phyloP scores from a whole-genome alignment of 2,329 filamentous ascomycete species.

The Aspergillus sp. region DNA sequence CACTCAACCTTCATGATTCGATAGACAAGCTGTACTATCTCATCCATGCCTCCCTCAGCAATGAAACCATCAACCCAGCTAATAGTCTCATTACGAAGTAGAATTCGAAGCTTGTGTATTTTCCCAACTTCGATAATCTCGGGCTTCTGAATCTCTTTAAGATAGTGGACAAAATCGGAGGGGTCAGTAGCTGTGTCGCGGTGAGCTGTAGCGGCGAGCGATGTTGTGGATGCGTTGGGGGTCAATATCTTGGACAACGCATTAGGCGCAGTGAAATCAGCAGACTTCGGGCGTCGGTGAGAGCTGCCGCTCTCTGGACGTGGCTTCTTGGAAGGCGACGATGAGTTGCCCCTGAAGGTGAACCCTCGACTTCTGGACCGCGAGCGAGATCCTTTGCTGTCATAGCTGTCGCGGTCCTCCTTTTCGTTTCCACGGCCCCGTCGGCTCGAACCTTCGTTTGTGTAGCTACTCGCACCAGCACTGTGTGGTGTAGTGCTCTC shows the following conservation, averaged over 20 bases:
- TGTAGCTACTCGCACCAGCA: constrained; percentile 37
- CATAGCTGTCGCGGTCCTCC: constrained; percentile 41
- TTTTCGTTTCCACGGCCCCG: constrained; percentile 45
- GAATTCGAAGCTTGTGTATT: constrained; percentile 83
- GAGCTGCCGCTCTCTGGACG: constrained; percentile 66
- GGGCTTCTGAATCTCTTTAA: constrained; percentile 77
- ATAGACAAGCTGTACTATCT: constrained; percentile 81
- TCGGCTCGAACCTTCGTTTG: constrained; percentile 29
- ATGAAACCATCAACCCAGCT: constrained; percentile 95
- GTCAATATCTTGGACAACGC: constrained; percentile 59
- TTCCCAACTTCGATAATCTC: constrained; percentile 89
- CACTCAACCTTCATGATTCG: constrained; percentile 95
- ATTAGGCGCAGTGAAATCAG: constrained; percentile 62
- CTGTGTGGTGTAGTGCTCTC: constrained; percentile 56
- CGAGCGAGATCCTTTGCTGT: constrained; percentile 47
- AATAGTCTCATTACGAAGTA: constrained; percentile 92
- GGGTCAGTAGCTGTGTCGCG: constrained; percentile 74
- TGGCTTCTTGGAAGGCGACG: constrained; percentile 71
- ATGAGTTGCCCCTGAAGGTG: constrained; percentile 66
- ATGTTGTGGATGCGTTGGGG: constrained; percentile 55
- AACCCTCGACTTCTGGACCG: constrained; percentile 72
- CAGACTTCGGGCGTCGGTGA: constrained; percentile 70
- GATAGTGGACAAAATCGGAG: constrained; percentile 80
- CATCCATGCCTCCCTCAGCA: constrained; percentile 83
- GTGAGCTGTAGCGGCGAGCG: constrained; percentile 61